phyloP scores from a whole-genome alignment of 139 green algal genomes.

The Coelastrella sp. region DNA sequence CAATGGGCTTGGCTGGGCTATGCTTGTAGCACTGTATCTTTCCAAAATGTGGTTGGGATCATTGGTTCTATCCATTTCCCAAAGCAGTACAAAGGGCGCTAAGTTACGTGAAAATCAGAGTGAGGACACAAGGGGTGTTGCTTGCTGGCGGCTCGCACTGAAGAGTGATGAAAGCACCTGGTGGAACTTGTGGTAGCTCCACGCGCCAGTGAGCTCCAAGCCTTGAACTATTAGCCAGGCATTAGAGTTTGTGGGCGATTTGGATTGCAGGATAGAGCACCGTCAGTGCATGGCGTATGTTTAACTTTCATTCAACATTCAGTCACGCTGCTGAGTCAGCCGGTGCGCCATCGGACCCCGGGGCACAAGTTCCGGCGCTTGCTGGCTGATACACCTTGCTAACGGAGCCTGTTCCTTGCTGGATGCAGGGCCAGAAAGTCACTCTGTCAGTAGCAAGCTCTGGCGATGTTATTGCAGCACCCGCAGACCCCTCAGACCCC shows the following conservation, averaged over 20 bases:
- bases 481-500: not conserved
- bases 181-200: constrained; percentile 30
- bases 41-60: too few relatives aligned
- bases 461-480: constrained; percentile 47
- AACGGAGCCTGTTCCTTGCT: not conserved
- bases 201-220: too few relatives aligned
- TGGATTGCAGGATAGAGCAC: too few relatives aligned
- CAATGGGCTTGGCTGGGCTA: too few relatives aligned
- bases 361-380: too few relatives aligned
- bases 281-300: too few relatives aligned
- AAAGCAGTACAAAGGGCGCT: constrained; percentile 83
- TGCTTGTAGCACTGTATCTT: too few relatives aligned
- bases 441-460: constrained; percentile 30
- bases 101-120: constrained; percentile 92
- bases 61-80: constrained; percentile 12
- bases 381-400: not conserved
- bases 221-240: too few relatives aligned
- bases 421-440: constrained; percentile 23
- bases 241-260: too few relatives aligned
- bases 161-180: constrained; percentile 59
- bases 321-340: too few relatives aligned
- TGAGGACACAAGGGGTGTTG: constrained; percentile 79
- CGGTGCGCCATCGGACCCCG: too few relatives aligned
- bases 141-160: constrained; percentile 87
- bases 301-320: too few relatives aligned